phyloP scores from a whole-genome alignment of 2,329 filamentous ascomycete genomes.

The Chaetothyriales sp. region DNA sequence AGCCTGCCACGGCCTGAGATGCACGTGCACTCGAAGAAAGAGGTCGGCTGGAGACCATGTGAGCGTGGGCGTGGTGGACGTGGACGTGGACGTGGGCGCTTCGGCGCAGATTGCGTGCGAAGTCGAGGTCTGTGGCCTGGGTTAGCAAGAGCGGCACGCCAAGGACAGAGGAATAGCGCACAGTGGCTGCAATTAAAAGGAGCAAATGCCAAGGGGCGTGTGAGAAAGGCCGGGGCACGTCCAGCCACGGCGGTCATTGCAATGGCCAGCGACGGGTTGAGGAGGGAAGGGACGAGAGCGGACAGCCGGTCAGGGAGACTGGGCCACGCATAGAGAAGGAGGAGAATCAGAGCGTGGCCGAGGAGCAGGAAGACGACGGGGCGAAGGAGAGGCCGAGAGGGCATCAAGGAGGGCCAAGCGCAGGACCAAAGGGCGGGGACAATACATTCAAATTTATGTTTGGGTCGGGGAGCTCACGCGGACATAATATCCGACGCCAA shows the following conservation, averaged over 20 bases:
- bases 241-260: constrained; percentile 9
- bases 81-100: constrained; percentile 1
- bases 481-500: no score
- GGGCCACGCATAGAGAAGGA: background rate
- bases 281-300: background rate
- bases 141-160: constrained; percentile 16
- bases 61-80: background rate
- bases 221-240: constrained; percentile 9
- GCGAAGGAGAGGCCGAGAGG: background rate
- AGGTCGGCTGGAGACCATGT: background rate
- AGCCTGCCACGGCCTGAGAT: background rate
- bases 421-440: background rate
- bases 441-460: background rate
- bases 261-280: background rate
- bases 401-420: background rate
- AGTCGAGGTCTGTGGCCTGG: constrained; percentile 9
- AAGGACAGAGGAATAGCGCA: constrained; percentile 15
- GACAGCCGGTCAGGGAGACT: background rate
- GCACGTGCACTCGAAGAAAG: background rate
- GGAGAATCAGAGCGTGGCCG: background rate
- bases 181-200: constrained; percentile 9
- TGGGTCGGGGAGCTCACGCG: no score
- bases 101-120: constrained; percentile 11
- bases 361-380: background rate
- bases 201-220: constrained; percentile 11